Evolutionary conservation across 2,329 filamentous ascomycete species (phyloP).

Genomic region (Lachnellula occidentalis): DNA sequence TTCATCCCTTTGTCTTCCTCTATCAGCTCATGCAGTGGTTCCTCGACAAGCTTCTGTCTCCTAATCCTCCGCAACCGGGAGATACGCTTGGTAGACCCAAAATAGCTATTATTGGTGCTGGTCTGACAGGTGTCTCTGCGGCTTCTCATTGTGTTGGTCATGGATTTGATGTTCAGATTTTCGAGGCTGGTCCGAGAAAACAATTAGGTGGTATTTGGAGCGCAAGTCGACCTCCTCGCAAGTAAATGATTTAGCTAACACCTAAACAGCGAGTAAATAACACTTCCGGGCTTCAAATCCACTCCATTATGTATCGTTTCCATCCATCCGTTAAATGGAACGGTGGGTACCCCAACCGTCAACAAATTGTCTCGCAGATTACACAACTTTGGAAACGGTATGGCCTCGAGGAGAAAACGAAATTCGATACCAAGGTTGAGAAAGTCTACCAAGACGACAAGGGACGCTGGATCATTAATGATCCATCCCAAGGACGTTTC

Average conservation of each 20-base stretch:
- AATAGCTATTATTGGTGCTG: conserved; percentile 64
- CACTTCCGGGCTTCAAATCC: conserved; percentile 76
- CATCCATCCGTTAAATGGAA: conserved; percentile 73
- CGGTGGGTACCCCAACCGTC: conserved; percentile 69
- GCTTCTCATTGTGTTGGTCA: conserved; percentile 80
- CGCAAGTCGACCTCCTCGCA: conserved; percentile 38
- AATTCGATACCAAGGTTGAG: conserved; percentile 64
- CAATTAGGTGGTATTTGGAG: conserved; percentile 77
- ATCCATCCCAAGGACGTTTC: conserved; percentile 63
- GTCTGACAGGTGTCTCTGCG: conserved; percentile 69
- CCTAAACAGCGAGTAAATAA: conserved; percentile 64
- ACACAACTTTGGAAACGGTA: conserved; percentile 70
- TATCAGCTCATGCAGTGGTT: conserved; percentile 63
- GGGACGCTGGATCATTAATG: conserved; percentile 74
- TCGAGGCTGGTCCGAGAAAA: conserved; percentile 64
- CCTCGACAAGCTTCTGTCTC: conserved; percentile 60
- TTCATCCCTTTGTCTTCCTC: conserved; percentile 54
- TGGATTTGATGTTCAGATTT: conserved; percentile 76
- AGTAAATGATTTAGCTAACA: conserved; percentile 1
- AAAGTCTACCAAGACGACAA: conserved; percentile 63
- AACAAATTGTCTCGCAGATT: conserved; percentile 71
- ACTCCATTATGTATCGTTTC: conserved; percentile 83
- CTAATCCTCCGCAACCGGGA: conserved; percentile 58
- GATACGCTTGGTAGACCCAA: conserved; percentile 54
- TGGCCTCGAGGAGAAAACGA: conserved; percentile 62